These are phyloP conservation scores for Eucalyptus dawsonii DNA, from an alignment of 345 rosid species.

Conservation along the genomic window DNA sequence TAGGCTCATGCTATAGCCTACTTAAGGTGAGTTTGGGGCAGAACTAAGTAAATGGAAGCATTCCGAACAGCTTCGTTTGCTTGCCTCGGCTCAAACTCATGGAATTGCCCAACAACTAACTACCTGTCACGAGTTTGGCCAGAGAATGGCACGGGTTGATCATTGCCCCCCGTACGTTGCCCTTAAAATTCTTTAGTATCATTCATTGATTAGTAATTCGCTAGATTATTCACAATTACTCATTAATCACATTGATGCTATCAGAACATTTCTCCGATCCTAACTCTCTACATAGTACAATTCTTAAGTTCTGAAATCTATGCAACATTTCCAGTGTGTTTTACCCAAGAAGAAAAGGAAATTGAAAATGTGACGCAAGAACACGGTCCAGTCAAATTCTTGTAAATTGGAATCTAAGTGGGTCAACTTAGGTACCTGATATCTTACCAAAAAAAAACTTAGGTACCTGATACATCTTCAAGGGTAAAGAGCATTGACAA, in stretches of 20 bases:
- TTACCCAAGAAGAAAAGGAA: background rate
- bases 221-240: background rate
- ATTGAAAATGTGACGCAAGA: background rate
- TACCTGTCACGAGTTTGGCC: conserved; percentile 31
- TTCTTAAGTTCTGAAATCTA: background rate
- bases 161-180: conserved; percentile 41
- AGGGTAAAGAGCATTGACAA: background rate
- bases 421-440: background rate
- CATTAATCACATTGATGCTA: background rate
- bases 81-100: conserved; percentile 38
- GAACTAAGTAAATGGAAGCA: conserved; percentile 49
- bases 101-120: conserved; percentile 59
- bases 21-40: conserved; percentile 45
- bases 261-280: background rate
- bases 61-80: conserved; percentile 42
- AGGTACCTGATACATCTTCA: background rate
- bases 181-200: background rate
- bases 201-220: background rate
- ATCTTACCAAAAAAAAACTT: too few relatives aligned
- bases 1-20: conserved; percentile 39
- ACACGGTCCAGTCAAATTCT: background rate
- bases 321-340: background rate
- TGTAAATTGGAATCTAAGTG: background rate
- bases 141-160: background rate
- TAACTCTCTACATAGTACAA: background rate